Percentiles rank a stretch among this genome's conserved stretches.
phyloP scores from a whole-genome alignment of 306 rosid species.

The Hippophae rhamnoides region DNA sequence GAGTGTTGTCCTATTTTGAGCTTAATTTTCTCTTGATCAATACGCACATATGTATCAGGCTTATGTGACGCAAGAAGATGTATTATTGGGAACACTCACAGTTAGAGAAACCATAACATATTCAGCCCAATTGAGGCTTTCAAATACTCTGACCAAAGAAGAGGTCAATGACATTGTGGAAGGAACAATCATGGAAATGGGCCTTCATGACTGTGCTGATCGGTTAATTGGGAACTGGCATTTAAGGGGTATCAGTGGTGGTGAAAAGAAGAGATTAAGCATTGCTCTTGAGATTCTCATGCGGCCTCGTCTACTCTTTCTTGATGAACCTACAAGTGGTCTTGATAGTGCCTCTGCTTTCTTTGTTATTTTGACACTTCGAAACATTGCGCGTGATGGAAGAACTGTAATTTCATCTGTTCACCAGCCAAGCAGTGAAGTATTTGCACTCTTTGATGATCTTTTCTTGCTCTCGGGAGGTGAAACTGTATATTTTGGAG shows the following conservation, averaged over 20 bases:
- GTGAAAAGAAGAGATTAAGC: conserved; percentile 78
- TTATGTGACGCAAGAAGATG: conserved; percentile 86
- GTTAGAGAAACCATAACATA: conserved; percentile 65
- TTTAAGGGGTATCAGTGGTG: conserved; percentile 74
- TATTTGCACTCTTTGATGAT: conserved; percentile 82
- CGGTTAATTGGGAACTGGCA: conserved; percentile 73
- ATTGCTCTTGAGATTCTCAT: conserved; percentile 82
- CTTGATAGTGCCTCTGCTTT: conserved; percentile 83
- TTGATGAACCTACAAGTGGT: conserved; percentile 88
- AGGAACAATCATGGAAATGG: conserved; percentile 76
- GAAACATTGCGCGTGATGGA: conserved; percentile 72
- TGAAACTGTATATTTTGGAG: conserved; percentile 76
- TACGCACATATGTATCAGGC: conserved; percentile 38
- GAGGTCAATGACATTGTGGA: conserved; percentile 43
- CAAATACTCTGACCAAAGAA: conserved; percentile 39
- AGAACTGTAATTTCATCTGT: conserved; percentile 69
- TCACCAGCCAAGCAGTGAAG: conserved; percentile 85
- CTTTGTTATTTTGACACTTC: conserved; percentile 69
- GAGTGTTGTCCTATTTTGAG: not conserved
- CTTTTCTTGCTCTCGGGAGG: conserved; percentile 74
- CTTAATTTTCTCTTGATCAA: not conserved
- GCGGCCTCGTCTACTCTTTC: conserved; percentile 61
- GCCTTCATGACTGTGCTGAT: conserved; percentile 79
- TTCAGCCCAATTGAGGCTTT: conserved; percentile 63
- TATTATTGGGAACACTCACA: conserved; percentile 62